Evolutionary conservation across 169 alveolate species (phyloP), one percentile per base, ranked within the genome.

Genomic region (Toxoplasma gondii): DNA sequence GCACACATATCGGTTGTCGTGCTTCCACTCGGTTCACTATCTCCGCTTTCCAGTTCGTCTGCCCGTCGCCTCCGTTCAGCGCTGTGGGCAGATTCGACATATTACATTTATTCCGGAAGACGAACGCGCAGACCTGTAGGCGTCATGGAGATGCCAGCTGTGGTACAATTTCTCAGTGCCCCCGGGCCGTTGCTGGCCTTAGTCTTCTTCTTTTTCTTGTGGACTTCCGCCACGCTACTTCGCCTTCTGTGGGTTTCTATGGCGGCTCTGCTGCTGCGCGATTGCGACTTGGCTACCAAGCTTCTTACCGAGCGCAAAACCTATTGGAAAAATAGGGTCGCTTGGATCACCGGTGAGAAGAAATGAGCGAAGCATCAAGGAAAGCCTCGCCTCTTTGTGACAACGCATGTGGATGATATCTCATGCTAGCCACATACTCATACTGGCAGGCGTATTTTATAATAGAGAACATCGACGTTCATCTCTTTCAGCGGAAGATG

Each of bases 301-400:
- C n/a, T 82, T 2, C 90, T 82, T 41, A 64, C 90, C 58, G 90
- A 82, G 67, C 38, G 41, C 1, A 36, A 41, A 31, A 36, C 36
- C 19, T 41, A 43, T 39, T 82, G 90, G 90, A 22, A 27, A 49
- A 36, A 36, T 27, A 22, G 64, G 24, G 90, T 82, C 67, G 90
- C 90, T 17, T 82, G 90, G 90, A 49, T 82, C 90, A 82, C 90
- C 19, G 90, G 90, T 82, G 38, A n/a, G 84, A n/a, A 64, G 74
- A 4, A 64, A 27, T 31, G 74, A 64, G 74, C 34, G 31, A 1
- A 31, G 22, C 29, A 16, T 1, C 7, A 16, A 64, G n/a, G 29
- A 64, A 64, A 19, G 1, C 4, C 31, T 10, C 22, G 22, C 29
- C 5, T 49, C 4, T 7, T 49, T 49, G 58, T 49, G 58, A 49